phyloP scores from a whole-genome alignment of 768 basidiomycete species.

The Calvatia gigantea region DNA sequence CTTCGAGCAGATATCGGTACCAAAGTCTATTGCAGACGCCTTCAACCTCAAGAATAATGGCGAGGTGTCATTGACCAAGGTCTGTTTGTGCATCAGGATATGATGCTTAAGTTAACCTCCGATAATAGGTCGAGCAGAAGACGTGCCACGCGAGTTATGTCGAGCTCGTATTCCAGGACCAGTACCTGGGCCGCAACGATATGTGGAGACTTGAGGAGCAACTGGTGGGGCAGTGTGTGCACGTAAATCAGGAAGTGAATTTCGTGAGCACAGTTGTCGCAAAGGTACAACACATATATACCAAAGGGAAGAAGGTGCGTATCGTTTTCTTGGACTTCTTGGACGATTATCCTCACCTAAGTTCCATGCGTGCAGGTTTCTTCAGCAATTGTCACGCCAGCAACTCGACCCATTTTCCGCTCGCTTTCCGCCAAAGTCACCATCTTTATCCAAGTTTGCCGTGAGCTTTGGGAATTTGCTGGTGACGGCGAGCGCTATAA shows the following conservation, averaged over 20 bases:
- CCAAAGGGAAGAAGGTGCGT: conserved; percentile 61
- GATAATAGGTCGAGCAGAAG: conserved; percentile 61
- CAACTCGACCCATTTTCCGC: conserved; percentile 87
- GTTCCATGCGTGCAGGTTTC: conserved; percentile 52
- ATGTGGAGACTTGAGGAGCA: conserved; percentile 94
- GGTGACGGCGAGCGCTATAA: conserved; percentile 95
- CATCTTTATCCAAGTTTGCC: conserved; percentile 94
- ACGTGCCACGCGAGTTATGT: conserved; percentile 69
- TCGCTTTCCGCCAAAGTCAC: conserved; percentile 90
- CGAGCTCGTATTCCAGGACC: conserved; percentile 91
- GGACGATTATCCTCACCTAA: not conserved
- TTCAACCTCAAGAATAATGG: conserved; percentile 69
- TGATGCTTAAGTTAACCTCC: not conserved
- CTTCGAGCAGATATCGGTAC: conserved; percentile 66
- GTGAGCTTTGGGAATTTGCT: conserved; percentile 95
- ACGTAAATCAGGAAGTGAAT: conserved; percentile 78
- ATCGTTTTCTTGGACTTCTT: conserved; percentile 5
- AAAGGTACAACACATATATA: conserved; percentile 77
- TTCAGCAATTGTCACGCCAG: conserved; percentile 73
- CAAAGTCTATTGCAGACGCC: conserved; percentile 65
- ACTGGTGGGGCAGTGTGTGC: conserved; percentile 77
- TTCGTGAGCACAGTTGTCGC: conserved; percentile 83
- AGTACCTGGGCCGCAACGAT: conserved; percentile 92
- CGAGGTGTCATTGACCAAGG: conserved; percentile 74
- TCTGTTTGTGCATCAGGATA: conserved; percentile 17